Conservation (phyloP, 2,329 filamentous ascomycete genomes). For the Exserohilum rostratum region DNA sequence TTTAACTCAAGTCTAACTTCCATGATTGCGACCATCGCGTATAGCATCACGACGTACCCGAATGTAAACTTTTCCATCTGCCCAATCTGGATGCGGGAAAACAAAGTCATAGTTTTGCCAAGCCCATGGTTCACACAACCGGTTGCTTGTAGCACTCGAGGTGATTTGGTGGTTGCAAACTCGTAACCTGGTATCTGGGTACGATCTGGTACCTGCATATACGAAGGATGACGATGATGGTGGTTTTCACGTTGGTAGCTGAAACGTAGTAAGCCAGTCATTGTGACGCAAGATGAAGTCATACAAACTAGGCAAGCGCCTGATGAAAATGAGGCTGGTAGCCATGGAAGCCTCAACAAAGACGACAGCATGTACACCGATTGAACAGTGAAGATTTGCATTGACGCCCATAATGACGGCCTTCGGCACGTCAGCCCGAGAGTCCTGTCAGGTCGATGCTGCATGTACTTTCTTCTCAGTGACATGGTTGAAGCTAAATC, state of each 20-base stretch:
- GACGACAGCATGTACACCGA: neutral
- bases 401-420: neutral
- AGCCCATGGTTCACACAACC: conserved; percentile 10
- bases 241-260: neutral
- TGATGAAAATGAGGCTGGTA: too few species aligned
- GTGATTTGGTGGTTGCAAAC: neutral
- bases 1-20: neutral
- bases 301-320: too few species aligned
- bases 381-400: neutral
- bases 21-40: neutral
- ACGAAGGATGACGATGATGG: neutral
- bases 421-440: neutral
- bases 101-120: conserved; percentile 5
- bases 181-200: neutral
- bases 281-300: neutral
- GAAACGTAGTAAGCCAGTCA: neutral
- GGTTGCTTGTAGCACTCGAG: neutral
- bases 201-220: neutral
- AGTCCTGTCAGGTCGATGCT: neutral
- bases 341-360: too few species aligned
- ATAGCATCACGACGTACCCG: neutral
- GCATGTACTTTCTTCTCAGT: neutral
- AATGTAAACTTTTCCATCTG: neutral
- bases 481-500: neutral
- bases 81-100: neutral